These are phyloP conservation scores for Fusarium humuli DNA, from an alignment of 2,329 filamentous ascomycete species.

Conservation along the genomic window DNA sequence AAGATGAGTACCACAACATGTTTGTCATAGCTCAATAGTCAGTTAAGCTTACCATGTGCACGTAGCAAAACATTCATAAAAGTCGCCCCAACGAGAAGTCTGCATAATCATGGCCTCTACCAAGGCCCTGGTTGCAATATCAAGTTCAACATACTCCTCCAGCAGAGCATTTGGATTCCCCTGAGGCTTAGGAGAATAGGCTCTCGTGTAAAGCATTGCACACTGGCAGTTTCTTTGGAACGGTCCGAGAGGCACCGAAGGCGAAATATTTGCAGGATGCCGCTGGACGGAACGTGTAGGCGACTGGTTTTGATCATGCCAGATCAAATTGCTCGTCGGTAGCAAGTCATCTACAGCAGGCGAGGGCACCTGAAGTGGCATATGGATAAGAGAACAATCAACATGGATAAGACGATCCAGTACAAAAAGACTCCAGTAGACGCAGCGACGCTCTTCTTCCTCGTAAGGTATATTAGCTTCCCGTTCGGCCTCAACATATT, in stretches of 20 bases:
- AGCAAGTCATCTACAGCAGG: slow-evolving; percentile 53
- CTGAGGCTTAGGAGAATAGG: slow-evolving; percentile 41
- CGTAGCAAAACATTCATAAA: slow-evolving; percentile 52
- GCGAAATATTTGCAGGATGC: slow-evolving; percentile 45
- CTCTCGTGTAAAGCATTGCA: slow-evolving; percentile 51
- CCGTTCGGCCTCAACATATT: slow-evolving; percentile 49
- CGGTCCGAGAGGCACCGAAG: slow-evolving; percentile 49
- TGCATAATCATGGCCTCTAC: slow-evolving; percentile 52
- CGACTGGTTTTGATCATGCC: slow-evolving; percentile 44
- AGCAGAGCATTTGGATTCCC: slow-evolving; percentile 38
- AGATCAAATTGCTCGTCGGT: slow-evolving; percentile 52
- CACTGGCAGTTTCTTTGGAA: slow-evolving; percentile 53
- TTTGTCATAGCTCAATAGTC: not conserved
- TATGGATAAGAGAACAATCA: slow-evolving; percentile 48
- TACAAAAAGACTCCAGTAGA: slow-evolving; percentile 60
- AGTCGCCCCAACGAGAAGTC: slow-evolving; percentile 51
- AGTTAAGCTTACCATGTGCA: slow-evolving; percentile 49
- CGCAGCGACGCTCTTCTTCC: slow-evolving; percentile 55
- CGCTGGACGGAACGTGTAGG: slow-evolving; percentile 42
- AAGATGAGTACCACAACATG: not conserved
- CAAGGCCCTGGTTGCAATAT: slow-evolving; percentile 48
- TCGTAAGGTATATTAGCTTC: slow-evolving; percentile 46
- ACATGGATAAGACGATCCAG: slow-evolving; percentile 55
- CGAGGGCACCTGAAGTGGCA: slow-evolving; percentile 52
- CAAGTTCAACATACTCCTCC: slow-evolving; percentile 49